These are phyloP conservation scores for Monosporascus sp. DNA, from an alignment of 2,329 filamentous ascomycete genomes.

Conservation along the genomic window DNA sequence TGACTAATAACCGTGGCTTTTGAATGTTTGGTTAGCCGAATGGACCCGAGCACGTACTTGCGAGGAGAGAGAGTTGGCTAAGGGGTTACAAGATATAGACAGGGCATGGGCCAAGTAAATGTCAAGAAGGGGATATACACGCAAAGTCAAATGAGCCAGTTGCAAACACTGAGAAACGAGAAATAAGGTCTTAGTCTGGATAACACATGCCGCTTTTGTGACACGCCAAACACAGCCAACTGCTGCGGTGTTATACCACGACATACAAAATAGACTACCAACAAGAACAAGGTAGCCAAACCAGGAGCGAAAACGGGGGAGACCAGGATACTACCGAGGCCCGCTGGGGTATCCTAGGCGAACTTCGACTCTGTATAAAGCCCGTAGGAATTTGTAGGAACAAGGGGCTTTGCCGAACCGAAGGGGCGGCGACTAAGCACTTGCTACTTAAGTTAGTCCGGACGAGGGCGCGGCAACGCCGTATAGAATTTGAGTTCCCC, in stretches of 20 bases:
- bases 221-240: not conserved
- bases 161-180: not conserved
- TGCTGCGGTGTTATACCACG: not conserved
- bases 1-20: slow-evolving; percentile 2
- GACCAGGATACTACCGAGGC: not conserved
- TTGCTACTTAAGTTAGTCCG: not conserved
- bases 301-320: not conserved
- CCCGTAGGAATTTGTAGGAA: not conserved
- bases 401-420: not conserved
- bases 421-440: not conserved
- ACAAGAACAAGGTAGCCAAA: not conserved
- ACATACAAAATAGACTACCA: not conserved
- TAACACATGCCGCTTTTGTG: not conserved
- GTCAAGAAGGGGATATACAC: not conserved
- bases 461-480: not conserved
- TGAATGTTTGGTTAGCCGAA: not conserved
- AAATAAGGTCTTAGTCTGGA: not conserved
- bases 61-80: not conserved
- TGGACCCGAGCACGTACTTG: not conserved
- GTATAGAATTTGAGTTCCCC: not conserved
- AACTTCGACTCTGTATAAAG: not conserved
- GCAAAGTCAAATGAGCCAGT: not conserved
- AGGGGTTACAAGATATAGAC: not conserved
- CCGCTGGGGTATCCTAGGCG: not conserved
- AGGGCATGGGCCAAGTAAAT: not conserved